Base-by-base conservation (phyloP, 129 eudicot species). In the Helichrysum umbraculigerum region DNA sequence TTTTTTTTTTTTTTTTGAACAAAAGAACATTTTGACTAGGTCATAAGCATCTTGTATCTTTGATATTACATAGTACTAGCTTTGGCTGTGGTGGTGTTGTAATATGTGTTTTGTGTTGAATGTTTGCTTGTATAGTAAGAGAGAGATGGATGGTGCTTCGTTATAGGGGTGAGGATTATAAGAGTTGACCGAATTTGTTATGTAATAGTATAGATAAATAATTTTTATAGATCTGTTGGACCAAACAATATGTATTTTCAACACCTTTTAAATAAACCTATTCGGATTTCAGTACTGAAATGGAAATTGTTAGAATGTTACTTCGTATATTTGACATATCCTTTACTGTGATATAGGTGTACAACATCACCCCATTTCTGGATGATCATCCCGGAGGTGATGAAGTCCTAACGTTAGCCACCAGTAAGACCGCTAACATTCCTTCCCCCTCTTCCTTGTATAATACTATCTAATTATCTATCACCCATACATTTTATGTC, bases 301-400 rank as follows among this genome's bases (percentile, higher is more conserved):
- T 59, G 22, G 15, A 25, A 1, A 11, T 22, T 25, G 35, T 25
- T 17, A 60, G 66, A 60, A 60, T 25, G 14, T 29, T 21, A 25
- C 6, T 21, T 22, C 34, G 0, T 3, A 61, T 61, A 4, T 6
- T 25, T 61, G n/a, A 61, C 66, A 15, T 60, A 30, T 61, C 17
- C 7, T 30, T 22, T 47, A 12, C 54, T 47, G 54, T 47, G 54
- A 47, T 47, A 3, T 14, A 90, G 96, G 92, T 90, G 29, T 90
- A 85, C 44, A 74, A 90, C 72, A 89, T 90, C 25, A 83, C 92
- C 14, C 61, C 81, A 7, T 90, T 87, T 77, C 73, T 90, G 22
- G 92, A 87, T n/a, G 96, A 87, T 62, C 96, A 90, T 84, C 96
- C 96, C 9, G 96, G 96, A 19, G 96, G 96, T 50, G 92, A 87